Base-by-base conservation (phyloP, 2,329 filamentous ascomycete species). In the Pezicula rhizophila region DNA sequence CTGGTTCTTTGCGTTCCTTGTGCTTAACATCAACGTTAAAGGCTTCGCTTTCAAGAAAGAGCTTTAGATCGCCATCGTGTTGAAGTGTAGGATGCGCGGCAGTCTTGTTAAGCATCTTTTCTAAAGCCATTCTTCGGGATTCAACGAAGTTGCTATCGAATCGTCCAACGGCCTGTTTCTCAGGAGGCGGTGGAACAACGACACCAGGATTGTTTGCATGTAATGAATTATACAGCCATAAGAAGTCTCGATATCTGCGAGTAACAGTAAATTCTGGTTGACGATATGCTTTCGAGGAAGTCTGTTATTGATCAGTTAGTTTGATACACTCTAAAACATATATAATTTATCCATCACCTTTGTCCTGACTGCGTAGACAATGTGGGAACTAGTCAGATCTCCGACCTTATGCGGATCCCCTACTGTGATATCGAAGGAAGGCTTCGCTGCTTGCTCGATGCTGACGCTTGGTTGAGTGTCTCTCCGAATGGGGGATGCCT, bases 131-230 rank as follows among this genome's bases (percentile, higher is more conserved):
- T 59, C 93, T 81, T 60, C 93, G 79, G 39, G 88, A 89, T 69
- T 99, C 93, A 54, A 99, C 90, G 68, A 99, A 99, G 67, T 96
- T 95, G 57, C 82, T 88, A 68, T 99, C 92, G 64, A 99, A 99
- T 35, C 93, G 84, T 52, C 92, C 92, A 48, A 99, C 88, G 7
- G 92, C 91, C 71, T 99, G 93, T 74, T 99, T 99, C 71, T 99
- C 93, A 1, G 93, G 93, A 0, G 93, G 93, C 7, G 93, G 92
- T 0, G 93, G 93, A 11, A 99, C 89, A 26, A 99, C 90, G 34
- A 96, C 84, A 49, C 93, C 93, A 0, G 93, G 93, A 61, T 93
- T 96, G 67, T 95, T 99, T 53, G 84, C 85, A 66, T 97, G 93
- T 52, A 99, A 76, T 26, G 91, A 89, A 59, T 85, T 96, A 68